A percentile compares a stretch with the other conserved stretches of the same genome.
Conservation (phyloP, 306 rosid genomes). For the Prunus kanzakura region DNA sequence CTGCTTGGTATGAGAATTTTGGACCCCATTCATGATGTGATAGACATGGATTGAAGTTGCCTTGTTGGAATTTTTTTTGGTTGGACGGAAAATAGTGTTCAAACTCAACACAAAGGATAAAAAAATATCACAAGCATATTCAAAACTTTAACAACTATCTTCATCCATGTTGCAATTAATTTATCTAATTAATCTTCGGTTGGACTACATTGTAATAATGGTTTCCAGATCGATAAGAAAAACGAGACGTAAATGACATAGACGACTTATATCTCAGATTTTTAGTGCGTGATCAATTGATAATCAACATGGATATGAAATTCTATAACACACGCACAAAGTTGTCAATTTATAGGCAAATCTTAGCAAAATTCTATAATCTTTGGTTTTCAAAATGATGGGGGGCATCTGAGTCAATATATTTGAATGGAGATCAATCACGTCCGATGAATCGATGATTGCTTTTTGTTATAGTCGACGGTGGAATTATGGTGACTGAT, state of each 20-base stretch:
- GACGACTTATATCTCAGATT: too few species aligned
- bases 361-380: background rate
- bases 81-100: background rate
- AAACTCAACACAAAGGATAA: background rate
- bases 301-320: too few species aligned
- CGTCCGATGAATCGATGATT: background rate
- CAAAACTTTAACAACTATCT: background rate
- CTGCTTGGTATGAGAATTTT: conserved; percentile 25
- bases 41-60: conserved; percentile 9
- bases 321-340: background rate
- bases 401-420: background rate
- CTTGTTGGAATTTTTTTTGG: background rate
- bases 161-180: background rate
- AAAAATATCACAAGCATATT: background rate
- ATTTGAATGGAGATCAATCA: background rate
- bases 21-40: conserved; percentile 21
- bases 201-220: too few species aligned
- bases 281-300: too few species aligned
- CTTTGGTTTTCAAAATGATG: background rate
- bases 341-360: background rate
- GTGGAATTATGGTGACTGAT: background rate
- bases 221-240: too few species aligned
- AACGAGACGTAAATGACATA: too few species aligned
- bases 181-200: background rate
- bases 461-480: background rate